Evolutionary conservation across 139 green algal species (phyloP).

Genomic region (Nannochloris sp.): DNA sequence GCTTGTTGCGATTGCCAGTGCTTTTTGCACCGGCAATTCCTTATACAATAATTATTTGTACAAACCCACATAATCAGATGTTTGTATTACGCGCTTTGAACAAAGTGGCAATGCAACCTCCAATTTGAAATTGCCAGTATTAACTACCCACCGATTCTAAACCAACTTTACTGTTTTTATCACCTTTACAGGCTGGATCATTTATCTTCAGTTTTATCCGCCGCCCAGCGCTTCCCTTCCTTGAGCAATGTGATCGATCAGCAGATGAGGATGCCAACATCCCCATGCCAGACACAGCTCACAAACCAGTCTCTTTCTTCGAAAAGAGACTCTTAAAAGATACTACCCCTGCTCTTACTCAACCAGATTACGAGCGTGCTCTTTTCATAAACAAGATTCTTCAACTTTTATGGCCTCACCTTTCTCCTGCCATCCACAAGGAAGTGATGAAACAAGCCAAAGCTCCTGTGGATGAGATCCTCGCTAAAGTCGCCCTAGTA

Average conservation of each 20-base stretch:
- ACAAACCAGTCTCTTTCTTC: neutral
- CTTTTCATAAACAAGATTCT: constrained; percentile 32
- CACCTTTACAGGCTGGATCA: neutral
- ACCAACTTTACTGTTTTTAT: no score
- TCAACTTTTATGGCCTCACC: constrained; percentile 19
- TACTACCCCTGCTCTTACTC: constrained; percentile 6
- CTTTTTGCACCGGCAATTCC: neutral
- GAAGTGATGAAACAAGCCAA: constrained; percentile 22
- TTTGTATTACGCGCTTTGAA: no score
- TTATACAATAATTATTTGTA: neutral
- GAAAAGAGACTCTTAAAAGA: constrained; percentile 19
- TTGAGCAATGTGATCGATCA: constrained; percentile 3
- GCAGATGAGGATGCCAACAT: neutral
- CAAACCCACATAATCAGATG: no score
- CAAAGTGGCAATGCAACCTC: no score
- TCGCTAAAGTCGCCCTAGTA: constrained; percentile 25
- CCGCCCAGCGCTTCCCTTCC: neutral
- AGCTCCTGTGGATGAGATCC: constrained; percentile 12
- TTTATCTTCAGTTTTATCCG: neutral
- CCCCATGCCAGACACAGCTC: neutral
- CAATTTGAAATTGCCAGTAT: no score
- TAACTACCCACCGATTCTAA: no score
- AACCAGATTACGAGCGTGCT: constrained; percentile 26
- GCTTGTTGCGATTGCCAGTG: neutral
- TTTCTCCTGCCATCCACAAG: constrained; percentile 24